Base-by-base conservation (phyloP, 768 basidiomycete genomes). In the Cystofilobasidium bisporidii region DNA sequence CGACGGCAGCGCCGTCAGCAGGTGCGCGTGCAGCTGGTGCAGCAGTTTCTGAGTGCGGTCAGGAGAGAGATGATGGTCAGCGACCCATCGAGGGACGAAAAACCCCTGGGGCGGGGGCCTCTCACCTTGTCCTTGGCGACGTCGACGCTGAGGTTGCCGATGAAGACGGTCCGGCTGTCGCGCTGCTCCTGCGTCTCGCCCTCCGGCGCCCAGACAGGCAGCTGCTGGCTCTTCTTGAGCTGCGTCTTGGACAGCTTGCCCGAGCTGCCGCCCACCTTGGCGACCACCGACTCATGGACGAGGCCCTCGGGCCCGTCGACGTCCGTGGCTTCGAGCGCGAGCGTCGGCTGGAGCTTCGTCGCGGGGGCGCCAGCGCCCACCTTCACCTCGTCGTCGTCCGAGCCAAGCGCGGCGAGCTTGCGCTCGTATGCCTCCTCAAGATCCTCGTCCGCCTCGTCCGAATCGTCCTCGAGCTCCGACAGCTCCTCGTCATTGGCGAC, bases 91-190 rank as follows among this genome's bases (percentile, higher is more conserved):
- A n/a, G n/a, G 28, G 28, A 15, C 32, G 3, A 8, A 24, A 36
- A 36, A 26, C 3, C 15, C 26, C 15, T 26, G 50, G 30, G 41
- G 30, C 10, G 24, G 26, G 24, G 24, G 78, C 83, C n/a, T n/a
- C n/a, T 50, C 70, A 92, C 93, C 78, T 85, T 86, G 73, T 83
- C 85, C 57, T 87, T 86, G 22, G 85, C 86, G 24, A 89, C 83
- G 11, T 88, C 86, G 1, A 87, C 79, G 0, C 86, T 83, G 1
- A 99, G 79, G 74, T 97, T 97, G 3, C 93, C 93, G 18, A 99
- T 79, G 76, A 99, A 99, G 57, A 97, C 80, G 8, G 94, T 97
- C 32, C 94, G 83, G 22, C 82, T 82, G 72, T 96, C 85, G 58
- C 87, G 82, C 69, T 83, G 84, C 64, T 84, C 85, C 22, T 82